Base-by-base conservation (phyloP, 2,329 filamentous ascomycete species). In the Fusarium bactridioides region DNA sequence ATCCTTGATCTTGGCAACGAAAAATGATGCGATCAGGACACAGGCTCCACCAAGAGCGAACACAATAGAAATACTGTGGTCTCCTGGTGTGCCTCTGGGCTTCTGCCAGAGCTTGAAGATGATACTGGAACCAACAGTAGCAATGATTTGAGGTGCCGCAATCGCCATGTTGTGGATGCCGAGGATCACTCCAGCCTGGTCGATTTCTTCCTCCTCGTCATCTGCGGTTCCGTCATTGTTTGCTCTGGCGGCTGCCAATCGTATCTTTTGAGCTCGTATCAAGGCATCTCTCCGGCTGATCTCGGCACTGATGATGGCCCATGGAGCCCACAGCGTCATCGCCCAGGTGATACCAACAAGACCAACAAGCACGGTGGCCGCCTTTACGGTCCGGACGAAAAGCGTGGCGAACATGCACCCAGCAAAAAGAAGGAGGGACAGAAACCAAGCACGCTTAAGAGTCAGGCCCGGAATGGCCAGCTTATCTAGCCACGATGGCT, bases 81-180 rank as follows among this genome's bases (percentile, higher is more conserved):
- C 95, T 38, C 94, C 95, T 1, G 94, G 92, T 9, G 88, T 89
- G 9, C 94, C 95, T 70, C 95, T 88, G 2, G 94, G 94, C 81
- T 97, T 97, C 83, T 98, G 95, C 77, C 95, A 88, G 44, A 92
- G 84, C 78, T 90, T 91, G 84, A 98, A 98, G 70, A 98, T 93
- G 67, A 92, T 85, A 78, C 92, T 94, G 67, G 93, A 95, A 29
- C 93, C 90, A 33, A 98, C 83, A 10, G 94, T 98, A 16, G 95
- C 94, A 61, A 98, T 87, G 68, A 98, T 95, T 80, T 98, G 95
- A 4, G 95, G 95, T 10, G 94, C 91, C 2, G 95, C 94, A 74
- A 98, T 93, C 21, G 95, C 92, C 83, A 98, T 95, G 81, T 98
- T 98, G 85, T 98, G 95, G 61, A 98, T 94, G 13, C 95, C 95